These are phyloP conservation scores for Turritis glabra DNA, from an alignment of 345 rosid genomes.

Conservation along the genomic window DNA sequence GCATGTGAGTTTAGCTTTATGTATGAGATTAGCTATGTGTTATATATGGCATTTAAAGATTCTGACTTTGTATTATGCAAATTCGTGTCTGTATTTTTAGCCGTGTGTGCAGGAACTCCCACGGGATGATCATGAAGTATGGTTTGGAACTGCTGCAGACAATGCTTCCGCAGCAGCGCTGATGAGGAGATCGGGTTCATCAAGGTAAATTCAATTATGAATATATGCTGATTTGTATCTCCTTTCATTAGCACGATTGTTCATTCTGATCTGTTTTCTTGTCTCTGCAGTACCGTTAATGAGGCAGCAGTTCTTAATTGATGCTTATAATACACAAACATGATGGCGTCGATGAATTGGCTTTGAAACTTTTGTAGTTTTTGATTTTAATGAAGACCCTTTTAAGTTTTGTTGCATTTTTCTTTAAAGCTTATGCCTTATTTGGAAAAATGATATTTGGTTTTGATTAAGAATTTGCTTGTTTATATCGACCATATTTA, in stretches of 20 bases:
- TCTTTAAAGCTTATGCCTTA: neutral
- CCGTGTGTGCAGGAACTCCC: slow-evolving; percentile 43
- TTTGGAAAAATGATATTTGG: neutral
- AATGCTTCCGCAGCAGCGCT: slow-evolving; percentile 38
- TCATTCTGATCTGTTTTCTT: neutral
- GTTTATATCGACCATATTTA: neutral
- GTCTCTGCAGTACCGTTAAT: slow-evolving; percentile 8
- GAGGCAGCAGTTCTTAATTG: neutral
- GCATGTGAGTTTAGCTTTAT: no score
- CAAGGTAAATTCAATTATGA: slow-evolving; percentile 35
- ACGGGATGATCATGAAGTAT: slow-evolving; percentile 42
- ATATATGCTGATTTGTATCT: neutral
- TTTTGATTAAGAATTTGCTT: neutral
- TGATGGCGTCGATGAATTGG: neutral
- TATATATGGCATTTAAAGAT: neutral
- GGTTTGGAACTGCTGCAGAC: slow-evolving; percentile 37
- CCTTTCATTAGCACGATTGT: neutral
- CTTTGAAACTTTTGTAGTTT: neutral
- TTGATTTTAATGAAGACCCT: neutral
- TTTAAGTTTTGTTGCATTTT: neutral
- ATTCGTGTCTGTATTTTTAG: neutral
- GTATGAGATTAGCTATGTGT: neutral
- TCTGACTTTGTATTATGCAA: neutral
- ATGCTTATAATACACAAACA: neutral
- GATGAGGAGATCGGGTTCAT: slow-evolving; percentile 51